Percentiles rank a stretch among this genome's conserved stretches.
These are phyloP conservation scores for Candida smagusa DNA, from an alignment of 1,139 yeast genomes.

Conservation along the genomic window DNA sequence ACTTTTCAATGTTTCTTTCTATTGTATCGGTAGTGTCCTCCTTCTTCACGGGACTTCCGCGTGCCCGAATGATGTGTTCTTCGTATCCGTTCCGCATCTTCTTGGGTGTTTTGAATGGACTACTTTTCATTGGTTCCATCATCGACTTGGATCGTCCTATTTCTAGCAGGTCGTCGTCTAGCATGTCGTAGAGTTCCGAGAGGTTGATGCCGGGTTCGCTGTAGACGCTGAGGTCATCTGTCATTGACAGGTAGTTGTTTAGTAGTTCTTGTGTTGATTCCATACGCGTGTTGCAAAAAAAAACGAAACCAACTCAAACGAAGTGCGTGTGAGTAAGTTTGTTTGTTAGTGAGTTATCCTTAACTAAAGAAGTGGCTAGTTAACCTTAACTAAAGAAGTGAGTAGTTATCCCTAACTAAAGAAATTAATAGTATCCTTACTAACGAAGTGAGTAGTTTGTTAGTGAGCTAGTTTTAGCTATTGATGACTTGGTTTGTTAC, in stretches of 20 bases:
- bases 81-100: conserved; percentile 18
- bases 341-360: no score
- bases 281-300: conserved; percentile 4
- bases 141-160: conserved; percentile 11
- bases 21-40: conserved; percentile 9
- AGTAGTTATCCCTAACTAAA: no score
- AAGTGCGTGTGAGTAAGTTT: no score
- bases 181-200: conserved; percentile 13
- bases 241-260: conserved; percentile 10
- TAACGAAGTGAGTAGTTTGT: no score
- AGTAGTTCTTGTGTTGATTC: conserved; percentile 17
- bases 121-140: conserved; percentile 12
- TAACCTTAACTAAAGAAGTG: no score
- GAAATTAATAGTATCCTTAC: no score
- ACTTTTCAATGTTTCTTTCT: conserved; percentile 10
- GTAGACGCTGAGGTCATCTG: conserved; percentile 12
- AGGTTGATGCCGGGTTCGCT: conserved; percentile 8
- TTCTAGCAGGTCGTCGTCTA: conserved; percentile 15
- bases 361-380: no score
- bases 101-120: conserved; percentile 13
- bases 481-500: no score
- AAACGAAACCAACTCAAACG: no score
- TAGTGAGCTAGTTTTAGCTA: no score
- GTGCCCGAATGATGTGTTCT: conserved; percentile 15
- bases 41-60: conserved; percentile 14